Base-by-base conservation (phyloP, 371 early-diverging fungal genomes). In the Mortierella sp. region DNA sequence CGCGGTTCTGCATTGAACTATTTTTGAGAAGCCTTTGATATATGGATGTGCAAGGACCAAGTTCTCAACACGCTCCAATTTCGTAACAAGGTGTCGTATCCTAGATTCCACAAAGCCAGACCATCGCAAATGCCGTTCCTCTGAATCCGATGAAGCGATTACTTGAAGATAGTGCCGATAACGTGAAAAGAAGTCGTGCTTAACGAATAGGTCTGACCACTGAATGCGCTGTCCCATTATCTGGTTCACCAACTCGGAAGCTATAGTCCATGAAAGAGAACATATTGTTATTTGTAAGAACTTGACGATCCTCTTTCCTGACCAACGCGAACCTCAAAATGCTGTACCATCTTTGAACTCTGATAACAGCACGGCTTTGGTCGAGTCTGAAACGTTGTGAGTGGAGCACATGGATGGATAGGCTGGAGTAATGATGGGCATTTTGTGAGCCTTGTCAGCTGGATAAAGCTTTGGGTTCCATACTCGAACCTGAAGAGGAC, bases 381-480 rank as follows among this genome's bases (percentile, higher is more conserved):
- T 99, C 2, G 98, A 98, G 41, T 83, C 82, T 0, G 95, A 93
- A 12, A 99, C 98, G 72, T 99, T 99, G 82, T 99, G 99, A 0
- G 99, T 99, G 2, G 99, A 90, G 79, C 99, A 99, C 96, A 99
- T 99, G 22, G 97, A 95, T 19, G 99, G 99, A 78, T 99, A 99
- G 0, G 98, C 99, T 8, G 99, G 99, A 14, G 99, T 99, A 64
- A 99, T 99, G 53, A 99, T 94, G 1, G 99, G 99, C 99, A 99
- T 99, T 31, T 91, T 88, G 79, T 99, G 99, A 17, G 85, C 88
- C 59, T 84, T 85, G 76, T 99, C 99, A 9, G 89, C 82, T 0
- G 93, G 91, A 83, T 98, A 94, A 1, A 95, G 63, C 84, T 90
- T 78, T 49, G 99, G 99, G 79, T 99, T 99, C 99, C 99, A 99